phyloP scores from a whole-genome alignment of 1,284 basidiomycete genomes.

The Cryptococcus wingfieldii region DNA sequence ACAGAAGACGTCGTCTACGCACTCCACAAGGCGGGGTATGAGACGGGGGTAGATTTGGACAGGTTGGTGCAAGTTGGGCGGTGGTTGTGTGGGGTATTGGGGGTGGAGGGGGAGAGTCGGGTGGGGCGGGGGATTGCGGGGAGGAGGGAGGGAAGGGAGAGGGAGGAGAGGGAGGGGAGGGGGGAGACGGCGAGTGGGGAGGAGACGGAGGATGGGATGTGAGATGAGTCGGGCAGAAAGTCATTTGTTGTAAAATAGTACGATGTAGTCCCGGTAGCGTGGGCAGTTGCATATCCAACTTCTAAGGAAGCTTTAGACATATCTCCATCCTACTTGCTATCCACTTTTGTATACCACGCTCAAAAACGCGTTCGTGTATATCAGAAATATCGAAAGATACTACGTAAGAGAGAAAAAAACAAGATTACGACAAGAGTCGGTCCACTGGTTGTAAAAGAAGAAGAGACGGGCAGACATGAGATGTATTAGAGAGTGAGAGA shows the following conservation, averaged over 20 bases:
- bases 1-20: conserved; percentile 88
- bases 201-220: conserved; percentile 14
- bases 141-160: conserved; percentile 22
- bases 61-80: conserved; percentile 68
- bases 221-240: neutral
- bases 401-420: no score
- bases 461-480: no score
- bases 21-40: conserved; percentile 65
- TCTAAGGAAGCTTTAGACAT: no score
- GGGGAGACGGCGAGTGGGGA: neutral
- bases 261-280: neutral
- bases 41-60: conserved; percentile 63
- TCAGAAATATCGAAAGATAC: no score
- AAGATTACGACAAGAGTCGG: no score
- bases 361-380: no score
- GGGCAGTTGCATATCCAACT: no score
- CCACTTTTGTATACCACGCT: no score
- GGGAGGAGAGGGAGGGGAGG: neutral
- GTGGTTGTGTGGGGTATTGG: conserved; percentile 71
- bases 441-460: no score
- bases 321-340: no score
- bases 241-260: neutral
- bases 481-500: no score
- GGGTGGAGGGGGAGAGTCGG: conserved; percentile 68
- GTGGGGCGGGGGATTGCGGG: conserved; percentile 72